Evolutionary conservation across 768 basidiomycete species (phyloP).

Genomic region (Pilatotrama ljubarskyi): DNA sequence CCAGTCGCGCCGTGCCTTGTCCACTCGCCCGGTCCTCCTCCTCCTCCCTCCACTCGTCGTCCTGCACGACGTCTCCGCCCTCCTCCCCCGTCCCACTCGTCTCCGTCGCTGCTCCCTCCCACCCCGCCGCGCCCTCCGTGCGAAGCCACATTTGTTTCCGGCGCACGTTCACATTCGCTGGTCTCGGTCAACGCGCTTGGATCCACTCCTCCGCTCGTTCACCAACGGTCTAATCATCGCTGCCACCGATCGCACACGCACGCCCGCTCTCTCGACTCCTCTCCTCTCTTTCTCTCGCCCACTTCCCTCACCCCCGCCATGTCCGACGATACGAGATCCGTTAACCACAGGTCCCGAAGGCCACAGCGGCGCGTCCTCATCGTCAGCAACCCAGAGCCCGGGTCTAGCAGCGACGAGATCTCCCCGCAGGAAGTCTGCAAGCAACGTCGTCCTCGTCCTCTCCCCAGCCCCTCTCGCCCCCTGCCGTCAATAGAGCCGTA

Average conservation of each 20-base stretch:
- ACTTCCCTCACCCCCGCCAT: conserved; percentile 34
- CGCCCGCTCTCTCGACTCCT: conserved; percentile 2
- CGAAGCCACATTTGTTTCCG: not conserved
- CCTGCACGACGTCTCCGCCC: conserved; percentile 27
- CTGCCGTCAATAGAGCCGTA: conserved; percentile 25
- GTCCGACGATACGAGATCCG: conserved; percentile 60
- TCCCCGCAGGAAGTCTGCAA: conserved; percentile 29
- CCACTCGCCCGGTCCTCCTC: conserved; percentile 23
- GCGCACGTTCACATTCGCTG: conserved; percentile 16
- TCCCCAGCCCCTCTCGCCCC: conserved; percentile 32
- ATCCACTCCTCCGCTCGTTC: conserved; percentile 16
- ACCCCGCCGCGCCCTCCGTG: not conserved
- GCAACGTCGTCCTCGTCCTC: conserved; percentile 26
- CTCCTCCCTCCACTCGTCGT: conserved; percentile 25
- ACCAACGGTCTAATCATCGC: conserved; percentile 6
- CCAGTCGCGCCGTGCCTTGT: conserved; percentile 21
- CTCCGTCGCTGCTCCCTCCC: conserved; percentile 4
- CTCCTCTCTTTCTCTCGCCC: not conserved
- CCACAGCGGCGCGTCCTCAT: conserved; percentile 44
- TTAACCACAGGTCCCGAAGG: conserved; percentile 34
- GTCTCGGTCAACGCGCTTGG: conserved; percentile 16
- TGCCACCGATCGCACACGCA: conserved; percentile 10
- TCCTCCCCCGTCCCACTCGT: conserved; percentile 1
- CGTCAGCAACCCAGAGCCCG: conserved; percentile 63
- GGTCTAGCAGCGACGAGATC: conserved; percentile 41